Conservation (phyloP, 2,329 filamentous ascomycete species). For the Penicillium brevicompactum region DNA sequence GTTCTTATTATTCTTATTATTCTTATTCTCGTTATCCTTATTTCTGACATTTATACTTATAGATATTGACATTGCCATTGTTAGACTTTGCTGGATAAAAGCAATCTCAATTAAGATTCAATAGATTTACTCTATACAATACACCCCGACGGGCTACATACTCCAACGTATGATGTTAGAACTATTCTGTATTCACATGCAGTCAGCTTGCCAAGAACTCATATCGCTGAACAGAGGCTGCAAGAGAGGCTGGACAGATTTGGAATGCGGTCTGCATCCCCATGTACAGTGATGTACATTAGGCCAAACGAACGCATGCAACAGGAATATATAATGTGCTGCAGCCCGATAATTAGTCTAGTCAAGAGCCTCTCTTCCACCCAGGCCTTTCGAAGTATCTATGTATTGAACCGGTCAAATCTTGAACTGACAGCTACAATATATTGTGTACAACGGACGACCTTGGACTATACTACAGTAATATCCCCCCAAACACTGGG, state of each 20-base stretch:
- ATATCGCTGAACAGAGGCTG: slow-evolving; percentile 4
- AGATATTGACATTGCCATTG: not conserved
- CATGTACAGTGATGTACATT: slow-evolving; percentile 5
- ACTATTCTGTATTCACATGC: slow-evolving; percentile 18
- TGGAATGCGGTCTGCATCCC: slow-evolving; percentile 7
- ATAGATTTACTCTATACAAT: not conserved
- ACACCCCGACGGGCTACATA: not conserved
- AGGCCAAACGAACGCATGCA: not conserved
- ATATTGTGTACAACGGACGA: not conserved
- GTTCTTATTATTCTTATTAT: slow-evolving; percentile 4
- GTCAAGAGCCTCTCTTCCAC: not conserved
- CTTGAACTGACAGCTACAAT: too few relatives aligned
- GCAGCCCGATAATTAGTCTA: not conserved
- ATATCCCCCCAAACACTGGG: slow-evolving; percentile 13
- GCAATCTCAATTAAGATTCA: not conserved
- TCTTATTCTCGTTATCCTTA: not conserved
- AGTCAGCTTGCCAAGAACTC: slow-evolving; percentile 17
- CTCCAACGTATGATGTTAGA: slow-evolving; percentile 12
- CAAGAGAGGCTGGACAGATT: slow-evolving; percentile 6
- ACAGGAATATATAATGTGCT: not conserved
- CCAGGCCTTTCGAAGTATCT: too few relatives aligned
- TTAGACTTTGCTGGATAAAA: not conserved
- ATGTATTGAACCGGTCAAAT: too few relatives aligned
- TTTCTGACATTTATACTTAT: not conserved
- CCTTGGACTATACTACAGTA: not conserved